phyloP scores from a whole-genome alignment of 805 yeast genomes.

The Schwanniomyces occidentalis region DNA sequence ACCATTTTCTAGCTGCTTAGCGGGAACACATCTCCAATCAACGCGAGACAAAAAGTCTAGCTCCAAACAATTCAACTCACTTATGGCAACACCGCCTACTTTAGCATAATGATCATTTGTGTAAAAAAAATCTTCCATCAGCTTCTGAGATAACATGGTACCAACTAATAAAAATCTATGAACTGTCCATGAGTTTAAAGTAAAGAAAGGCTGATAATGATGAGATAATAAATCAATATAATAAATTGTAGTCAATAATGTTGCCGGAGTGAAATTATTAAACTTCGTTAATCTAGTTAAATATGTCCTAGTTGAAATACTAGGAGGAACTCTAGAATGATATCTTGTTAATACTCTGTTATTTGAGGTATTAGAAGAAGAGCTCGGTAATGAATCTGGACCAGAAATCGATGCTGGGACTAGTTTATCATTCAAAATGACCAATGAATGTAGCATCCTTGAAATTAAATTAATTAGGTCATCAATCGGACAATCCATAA shows the following conservation, averaged over 20 bases:
- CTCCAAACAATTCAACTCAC: conserved; percentile 83
- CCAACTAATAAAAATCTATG: conserved; percentile 90
- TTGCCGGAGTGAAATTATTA: conserved; percentile 82
- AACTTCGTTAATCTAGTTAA: conserved; percentile 75
- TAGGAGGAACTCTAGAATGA: conserved; percentile 92
- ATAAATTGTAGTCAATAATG: conserved; percentile 79
- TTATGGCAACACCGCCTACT: conserved; percentile 88
- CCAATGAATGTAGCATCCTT: conserved; percentile 77
- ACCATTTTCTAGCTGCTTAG: conserved; percentile 26
- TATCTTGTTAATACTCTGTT: conserved; percentile 67
- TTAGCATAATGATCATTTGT: conserved; percentile 92
- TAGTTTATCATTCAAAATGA: conserved; percentile 68
- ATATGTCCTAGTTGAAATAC: conserved; percentile 77
- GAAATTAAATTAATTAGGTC: conserved; percentile 73
- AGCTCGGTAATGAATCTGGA: conserved; percentile 19
- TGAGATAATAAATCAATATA: conserved; percentile 83
- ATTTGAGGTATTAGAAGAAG: conserved; percentile 14
- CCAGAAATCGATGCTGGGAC: conserved; percentile 34
- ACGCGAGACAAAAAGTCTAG: conserved; percentile 82
- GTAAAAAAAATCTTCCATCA: conserved; percentile 90
- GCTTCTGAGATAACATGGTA: conserved; percentile 87
- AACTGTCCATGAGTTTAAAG: conserved; percentile 87
- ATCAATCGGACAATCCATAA: conserved; percentile 64
- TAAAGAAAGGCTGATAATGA: conserved; percentile 72
- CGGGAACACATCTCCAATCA: conserved; percentile 58